phyloP scores from a whole-genome alignment of 129 eudicot genomes.

The Cynara cardunculus region DNA sequence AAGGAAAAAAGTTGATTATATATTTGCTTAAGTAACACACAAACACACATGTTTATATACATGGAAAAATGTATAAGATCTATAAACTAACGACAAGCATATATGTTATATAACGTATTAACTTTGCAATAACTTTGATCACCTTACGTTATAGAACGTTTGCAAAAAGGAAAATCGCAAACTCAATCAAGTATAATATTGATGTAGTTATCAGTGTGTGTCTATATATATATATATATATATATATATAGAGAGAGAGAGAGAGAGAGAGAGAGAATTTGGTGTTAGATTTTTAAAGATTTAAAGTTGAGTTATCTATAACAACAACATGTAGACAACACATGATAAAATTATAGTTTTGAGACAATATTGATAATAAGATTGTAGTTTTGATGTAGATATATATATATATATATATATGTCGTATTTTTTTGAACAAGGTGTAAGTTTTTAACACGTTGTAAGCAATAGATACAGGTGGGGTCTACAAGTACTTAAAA shows the following conservation, averaged over 20 bases:
- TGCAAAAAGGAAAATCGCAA: neutral
- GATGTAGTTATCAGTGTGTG: neutral
- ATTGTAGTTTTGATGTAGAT: constrained; percentile 2
- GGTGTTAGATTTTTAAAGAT: neutral
- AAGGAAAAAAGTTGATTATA: neutral
- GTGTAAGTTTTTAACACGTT: constrained; percentile 10
- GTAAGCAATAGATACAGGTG: constrained; percentile 1
- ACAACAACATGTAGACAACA: constrained; percentile 16
- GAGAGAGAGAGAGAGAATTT: neutral
- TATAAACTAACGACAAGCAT: neutral
- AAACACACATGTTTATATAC: neutral
- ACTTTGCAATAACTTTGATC: neutral
- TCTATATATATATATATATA: neutral
- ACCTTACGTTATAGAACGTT: neutral
- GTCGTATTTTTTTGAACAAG: neutral
- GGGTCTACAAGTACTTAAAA: constrained; percentile 16
- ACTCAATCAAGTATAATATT: neutral
- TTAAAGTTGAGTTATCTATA: neutral
- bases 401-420: neutral
- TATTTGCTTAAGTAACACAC: neutral
- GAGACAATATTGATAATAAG: constrained; percentile 2
- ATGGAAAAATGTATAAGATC: neutral
- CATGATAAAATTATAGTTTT: neutral
- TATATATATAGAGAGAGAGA: neutral
- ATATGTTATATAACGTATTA: neutral